These are phyloP conservation scores for Curvularia verruculosa DNA, from an alignment of 2,329 filamentous ascomycete genomes.

Conservation along the genomic window DNA sequence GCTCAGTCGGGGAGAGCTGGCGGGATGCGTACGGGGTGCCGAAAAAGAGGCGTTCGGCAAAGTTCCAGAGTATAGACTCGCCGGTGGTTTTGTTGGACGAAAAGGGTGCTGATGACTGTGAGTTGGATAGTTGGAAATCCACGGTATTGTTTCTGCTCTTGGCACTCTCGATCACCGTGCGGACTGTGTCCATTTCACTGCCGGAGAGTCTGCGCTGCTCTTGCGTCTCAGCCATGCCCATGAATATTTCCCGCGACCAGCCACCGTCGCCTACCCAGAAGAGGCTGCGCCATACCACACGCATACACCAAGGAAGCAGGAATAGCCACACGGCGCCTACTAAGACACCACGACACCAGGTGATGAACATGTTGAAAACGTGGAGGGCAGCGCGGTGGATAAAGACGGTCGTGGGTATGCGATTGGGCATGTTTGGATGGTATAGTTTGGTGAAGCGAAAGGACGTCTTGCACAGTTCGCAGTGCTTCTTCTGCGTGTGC, in stretches of 20 bases:
- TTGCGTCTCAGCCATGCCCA: constrained; percentile 15
- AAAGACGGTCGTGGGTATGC: constrained; percentile 81
- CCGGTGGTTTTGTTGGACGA: constrained; percentile 47
- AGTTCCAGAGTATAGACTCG: constrained; percentile 55
- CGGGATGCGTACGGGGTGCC: constrained; percentile 34
- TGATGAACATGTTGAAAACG: constrained; percentile 70
- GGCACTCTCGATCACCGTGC: constrained; percentile 28
- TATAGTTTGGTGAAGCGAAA: constrained; percentile 99
- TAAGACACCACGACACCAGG: constrained; percentile 78
- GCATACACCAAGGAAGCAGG: constrained; percentile 87
- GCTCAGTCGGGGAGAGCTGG: constrained; percentile 29
- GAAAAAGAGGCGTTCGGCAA: constrained; percentile 54
- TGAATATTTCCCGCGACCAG: constrained; percentile 58
- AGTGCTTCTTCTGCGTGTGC: constrained; percentile 99
- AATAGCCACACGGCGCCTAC: constrained; percentile 88
- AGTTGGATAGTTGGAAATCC: constrained; percentile 33
- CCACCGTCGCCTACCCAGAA: constrained; percentile 92
- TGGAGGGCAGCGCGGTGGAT: constrained; percentile 78
- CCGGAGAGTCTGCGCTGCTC: constrained; percentile 3
- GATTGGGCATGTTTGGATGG: constrained; percentile 87
- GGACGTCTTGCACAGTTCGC: constrained; percentile 97
- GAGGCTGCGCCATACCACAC: constrained; percentile 87
- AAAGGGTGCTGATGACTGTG: constrained; percentile 49
- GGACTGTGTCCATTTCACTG: constrained; percentile 26
- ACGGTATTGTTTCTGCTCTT: constrained; percentile 26